Evolutionary conservation across 805 yeast genomes (phyloP).

Genomic region (Sugiyamaella qingdaonensis): DNA sequence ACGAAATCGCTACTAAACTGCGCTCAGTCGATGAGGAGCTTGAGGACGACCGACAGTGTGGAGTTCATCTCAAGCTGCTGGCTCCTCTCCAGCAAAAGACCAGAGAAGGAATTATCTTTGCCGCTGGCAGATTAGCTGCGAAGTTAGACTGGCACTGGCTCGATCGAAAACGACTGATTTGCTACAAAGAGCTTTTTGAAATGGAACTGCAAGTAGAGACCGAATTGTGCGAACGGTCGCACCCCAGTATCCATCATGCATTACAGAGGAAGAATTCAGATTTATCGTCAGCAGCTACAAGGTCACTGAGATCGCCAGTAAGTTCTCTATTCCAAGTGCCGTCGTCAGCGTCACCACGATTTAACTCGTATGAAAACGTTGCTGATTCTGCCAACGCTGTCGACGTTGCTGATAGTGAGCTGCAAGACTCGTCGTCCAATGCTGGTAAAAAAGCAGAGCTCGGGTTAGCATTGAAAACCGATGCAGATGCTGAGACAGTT

Average conservation of each 20-base stretch:
- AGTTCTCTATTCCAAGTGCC: neutral
- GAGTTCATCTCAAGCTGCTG: constrained; percentile 40
- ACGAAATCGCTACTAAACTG: constrained; percentile 35
- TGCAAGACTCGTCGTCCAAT: neutral
- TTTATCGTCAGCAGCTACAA: neutral
- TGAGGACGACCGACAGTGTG: constrained; percentile 35
- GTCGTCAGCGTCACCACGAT: neutral
- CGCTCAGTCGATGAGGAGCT: constrained; percentile 33
- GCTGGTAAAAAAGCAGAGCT: too few relatives aligned
- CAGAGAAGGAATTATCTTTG: constrained; percentile 43
- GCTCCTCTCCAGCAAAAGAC: constrained; percentile 56
- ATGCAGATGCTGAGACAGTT: neutral
- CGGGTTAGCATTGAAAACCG: too few relatives aligned
- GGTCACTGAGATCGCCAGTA: neutral
- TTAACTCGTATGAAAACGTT: neutral
- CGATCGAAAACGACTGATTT: constrained; percentile 45
- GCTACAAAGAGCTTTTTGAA: constrained; percentile 38
- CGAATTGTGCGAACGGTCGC: constrained; percentile 11
- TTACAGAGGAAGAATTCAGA: neutral
- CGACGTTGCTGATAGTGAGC: neutral
- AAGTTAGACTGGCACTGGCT: constrained; percentile 56
- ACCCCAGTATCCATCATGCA: neutral
- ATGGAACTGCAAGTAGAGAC: constrained; percentile 26
- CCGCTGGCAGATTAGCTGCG: constrained; percentile 46
- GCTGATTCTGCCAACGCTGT: neutral